Evolutionary conservation across 1,284 basidiomycete genomes (phyloP).

Genomic region (Trichosporon coremiiforme): DNA sequence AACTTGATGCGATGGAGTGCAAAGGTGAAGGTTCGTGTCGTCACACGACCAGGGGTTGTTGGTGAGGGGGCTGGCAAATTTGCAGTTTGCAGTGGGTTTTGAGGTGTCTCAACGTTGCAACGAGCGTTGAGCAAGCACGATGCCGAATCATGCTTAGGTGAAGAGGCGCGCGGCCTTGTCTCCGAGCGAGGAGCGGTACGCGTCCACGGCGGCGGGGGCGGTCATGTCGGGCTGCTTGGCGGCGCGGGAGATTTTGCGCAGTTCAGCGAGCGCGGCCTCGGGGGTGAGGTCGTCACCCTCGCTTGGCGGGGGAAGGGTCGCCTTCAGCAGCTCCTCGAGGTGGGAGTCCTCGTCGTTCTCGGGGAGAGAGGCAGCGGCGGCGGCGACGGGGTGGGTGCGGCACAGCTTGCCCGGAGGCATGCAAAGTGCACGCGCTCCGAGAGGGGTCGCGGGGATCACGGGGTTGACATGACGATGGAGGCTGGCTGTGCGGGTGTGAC

Average conservation of each 20-base stretch:
- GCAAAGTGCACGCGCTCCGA: conserved; percentile 22
- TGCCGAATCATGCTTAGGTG: not conserved
- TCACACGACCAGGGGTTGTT: conserved; percentile 13
- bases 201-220: conserved; percentile 13
- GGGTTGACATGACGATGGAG: not conserved
- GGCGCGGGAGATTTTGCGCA: conserved; percentile 17
- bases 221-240: conserved; percentile 2
- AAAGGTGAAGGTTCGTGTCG: not conserved
- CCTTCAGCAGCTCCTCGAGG: conserved; percentile 22
- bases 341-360: conserved; percentile 22
- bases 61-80: conserved; percentile 5
- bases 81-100: not conserved
- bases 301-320: conserved; percentile 1
- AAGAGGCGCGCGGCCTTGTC: conserved; percentile 3
- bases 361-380: conserved; percentile 2
- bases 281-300: conserved; percentile 25
- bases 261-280: conserved; percentile 26
- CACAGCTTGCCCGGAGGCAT: conserved; percentile 25
- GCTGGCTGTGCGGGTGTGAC: conserved; percentile 11
- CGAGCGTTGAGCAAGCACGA: not conserved
- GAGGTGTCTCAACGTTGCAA: not conserved
- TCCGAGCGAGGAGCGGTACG: conserved; percentile 1
- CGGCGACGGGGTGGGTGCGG: conserved; percentile 18
- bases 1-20: not conserved
- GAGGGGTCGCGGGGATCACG: not conserved